Base-by-base conservation (phyloP, 805 yeast genomes). In the Ogataea corticis region DNA sequence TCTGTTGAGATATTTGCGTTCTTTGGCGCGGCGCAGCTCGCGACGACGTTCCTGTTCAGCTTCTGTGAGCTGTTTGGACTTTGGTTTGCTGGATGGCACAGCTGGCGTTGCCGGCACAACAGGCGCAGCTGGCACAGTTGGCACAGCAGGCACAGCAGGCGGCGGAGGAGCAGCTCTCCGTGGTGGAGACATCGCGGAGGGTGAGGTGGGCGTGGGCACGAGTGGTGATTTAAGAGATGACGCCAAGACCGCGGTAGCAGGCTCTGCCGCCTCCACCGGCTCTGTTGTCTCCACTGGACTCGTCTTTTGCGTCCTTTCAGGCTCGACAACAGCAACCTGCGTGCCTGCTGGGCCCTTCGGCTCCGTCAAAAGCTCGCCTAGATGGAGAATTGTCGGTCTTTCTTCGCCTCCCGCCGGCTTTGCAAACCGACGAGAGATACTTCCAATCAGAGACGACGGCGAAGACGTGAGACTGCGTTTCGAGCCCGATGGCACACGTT, bases 11-110 rank as follows among this genome's bases (percentile, higher is more conserved):
- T 87, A 82, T 58, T 86, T 87, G 41, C 76, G 80, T 55, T 87
- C 89, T 57, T 79, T 78, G 46, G 80, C 77, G 50, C 80, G 83
- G 62, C 88, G 83, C 42, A 87, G 87, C 59, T 88, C 96, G 39
- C 92, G 79, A 56, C 87, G 85, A 61, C 82, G 77, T 52, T 80
- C 87, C 77, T 76, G 51, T 68, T 64, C 51, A 73, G 68, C 32
- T 82, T 85, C 33, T 77, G 87, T 61, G 70, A 79, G 49, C 38
- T 62, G 61, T 48, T 59, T 40, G 38, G 44, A 38, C 47, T 54
- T 57, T 33, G 48, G 50, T 39, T 62, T 62, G 6, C 39, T 38
- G 11, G 72, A 70, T 10, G 68, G 68, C 2, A 21, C 25, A 21
- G 9, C 25, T 9, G 25, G 25, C 25, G 25, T 21, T 5, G 25